These are phyloP conservation scores for Psilocybe mexicana DNA, from an alignment of 1,284 basidiomycete genomes.

Conservation along the genomic window DNA sequence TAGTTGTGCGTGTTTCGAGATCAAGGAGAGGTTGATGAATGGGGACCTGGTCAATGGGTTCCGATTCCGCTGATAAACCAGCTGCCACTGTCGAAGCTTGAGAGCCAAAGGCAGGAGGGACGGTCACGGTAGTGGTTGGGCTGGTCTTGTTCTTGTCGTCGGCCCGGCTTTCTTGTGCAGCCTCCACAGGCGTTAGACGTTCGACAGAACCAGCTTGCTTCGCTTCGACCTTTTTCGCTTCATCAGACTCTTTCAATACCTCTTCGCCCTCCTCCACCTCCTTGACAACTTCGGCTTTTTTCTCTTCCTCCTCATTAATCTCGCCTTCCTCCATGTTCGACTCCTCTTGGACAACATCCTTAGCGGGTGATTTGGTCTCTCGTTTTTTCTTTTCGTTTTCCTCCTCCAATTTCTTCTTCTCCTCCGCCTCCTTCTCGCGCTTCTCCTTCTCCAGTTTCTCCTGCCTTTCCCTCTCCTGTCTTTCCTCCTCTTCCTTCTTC, in stretches of 20 bases:
- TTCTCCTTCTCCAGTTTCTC: slow-evolving; percentile 18
- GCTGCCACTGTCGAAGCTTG: neutral
- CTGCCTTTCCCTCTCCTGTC: slow-evolving; percentile 11
- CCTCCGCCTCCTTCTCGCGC: slow-evolving; percentile 11
- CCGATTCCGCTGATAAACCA: neutral
- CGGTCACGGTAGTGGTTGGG: slow-evolving; percentile 1
- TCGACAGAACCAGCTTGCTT: slow-evolving; percentile 4
- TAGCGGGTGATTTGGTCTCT: slow-evolving; percentile 12
- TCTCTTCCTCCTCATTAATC: slow-evolving; percentile 21
- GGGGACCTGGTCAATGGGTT: slow-evolving; percentile 9
- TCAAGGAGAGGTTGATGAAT: slow-evolving; percentile 31
- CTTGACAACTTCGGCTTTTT: slow-evolving; percentile 14
- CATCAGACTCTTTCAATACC: slow-evolving; percentile 13
- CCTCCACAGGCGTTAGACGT: too few relatives aligned
- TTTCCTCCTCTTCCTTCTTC: slow-evolving; percentile 16
- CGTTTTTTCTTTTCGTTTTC: slow-evolving; percentile 6
- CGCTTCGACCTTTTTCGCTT: slow-evolving; percentile 15
- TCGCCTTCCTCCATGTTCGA: slow-evolving; percentile 21
- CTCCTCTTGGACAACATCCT: slow-evolving; percentile 14
- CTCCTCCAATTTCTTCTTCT: slow-evolving; percentile 7
- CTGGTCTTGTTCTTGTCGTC: neutral
- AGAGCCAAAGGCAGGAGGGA: slow-evolving; percentile 4
- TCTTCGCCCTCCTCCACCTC: slow-evolving; percentile 16
- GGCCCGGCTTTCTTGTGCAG: too few relatives aligned
- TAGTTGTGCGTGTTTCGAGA: slow-evolving; percentile 57